Percentiles rank a stretch among this genome's conserved stretches.
Evolutionary conservation across 2,329 filamentous ascomycete genomes (phyloP).

Genomic region (Verticillium dahliae): DNA sequence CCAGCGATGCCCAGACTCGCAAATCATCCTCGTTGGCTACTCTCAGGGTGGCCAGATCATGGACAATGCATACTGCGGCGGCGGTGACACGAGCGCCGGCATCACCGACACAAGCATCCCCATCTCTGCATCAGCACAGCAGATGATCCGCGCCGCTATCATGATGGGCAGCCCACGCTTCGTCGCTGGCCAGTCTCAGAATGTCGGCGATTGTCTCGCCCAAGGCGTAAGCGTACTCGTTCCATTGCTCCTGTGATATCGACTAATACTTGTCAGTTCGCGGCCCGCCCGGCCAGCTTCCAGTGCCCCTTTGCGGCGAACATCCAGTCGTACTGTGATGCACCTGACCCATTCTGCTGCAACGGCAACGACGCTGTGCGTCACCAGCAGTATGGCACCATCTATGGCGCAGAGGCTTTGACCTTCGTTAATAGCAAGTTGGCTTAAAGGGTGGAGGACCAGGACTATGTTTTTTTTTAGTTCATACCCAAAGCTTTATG

Average conservation of each 20-base stretch:
- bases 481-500: neutral
- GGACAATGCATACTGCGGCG: slow-evolving; percentile 58
- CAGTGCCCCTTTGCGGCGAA: slow-evolving; percentile 44
- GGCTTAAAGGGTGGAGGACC: neutral
- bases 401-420: slow-evolving; percentile 38
- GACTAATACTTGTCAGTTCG: slow-evolving; percentile 35
- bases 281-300: slow-evolving; percentile 46
- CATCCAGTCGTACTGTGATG: slow-evolving; percentile 55
- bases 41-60: slow-evolving; percentile 59
- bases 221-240: slow-evolving; percentile 41
- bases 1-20: slow-evolving; percentile 45
- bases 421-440: slow-evolving; percentile 51
- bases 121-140: slow-evolving; percentile 38
- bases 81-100: slow-evolving; percentile 39
- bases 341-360: slow-evolving; percentile 55
- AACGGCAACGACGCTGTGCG: slow-evolving; percentile 45
- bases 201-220: slow-evolving; percentile 51
- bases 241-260: neutral
- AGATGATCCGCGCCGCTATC: slow-evolving; percentile 55
- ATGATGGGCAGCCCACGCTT: slow-evolving; percentile 60
- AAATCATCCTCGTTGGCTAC: slow-evolving; percentile 56
- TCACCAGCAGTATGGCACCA: slow-evolving; percentile 50
- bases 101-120: slow-evolving; percentile 34
- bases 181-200: slow-evolving; percentile 46
- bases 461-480: neutral